Base-by-base conservation (phyloP, 768 basidiomycete species). In the Steccherinum ochraceum region DNA sequence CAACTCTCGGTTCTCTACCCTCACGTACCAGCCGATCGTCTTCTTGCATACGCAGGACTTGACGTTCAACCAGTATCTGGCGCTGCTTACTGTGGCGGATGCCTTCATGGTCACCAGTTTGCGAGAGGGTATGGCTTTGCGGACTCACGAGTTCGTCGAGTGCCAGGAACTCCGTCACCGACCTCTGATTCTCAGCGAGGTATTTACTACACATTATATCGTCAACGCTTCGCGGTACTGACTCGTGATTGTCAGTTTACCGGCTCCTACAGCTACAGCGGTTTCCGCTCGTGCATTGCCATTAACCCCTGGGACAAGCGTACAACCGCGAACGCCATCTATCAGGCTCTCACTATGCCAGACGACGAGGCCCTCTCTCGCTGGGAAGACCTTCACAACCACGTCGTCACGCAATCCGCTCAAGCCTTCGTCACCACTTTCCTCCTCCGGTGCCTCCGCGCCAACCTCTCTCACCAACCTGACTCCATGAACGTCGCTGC, bases 11-110 rank as follows among this genome's bases (percentile, higher is more conserved):
- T 93, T 87, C 71, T 89, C 86, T 13, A 88, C 83, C 1, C 72
- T 93, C 47, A 92, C 90, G 0, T 93, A 91, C 63, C 90, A 91
- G 58, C 91, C 91, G 11, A 78, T 92, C 43, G 85, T 92, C 23
- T 91, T 93, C 69, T 67, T 93, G 45, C 87, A 91, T 61, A 90
- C 86, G 0, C 83, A 86, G 55, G 90, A 91, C 56, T 68, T 92
- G 51, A 91, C 87, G 18, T 93, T 93, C 64, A 81, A 77, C 57
- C 89, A 92, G 61, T 93, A 93, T 62, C 74, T 93, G 19, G 90
- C 86, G 5, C 69, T 93, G 30, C 67, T 93, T 52, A 89, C 76
- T 11, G 83, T 88, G 4, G 91, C 87, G 3, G 91, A 93, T 64
- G 88, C 86, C 39, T 93, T 93, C 68, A 71, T 92, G 56, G 84